Evolutionary conservation across 176 grass and related monocot species (phyloP).

Genomic region (Musa troglodytarum): DNA sequence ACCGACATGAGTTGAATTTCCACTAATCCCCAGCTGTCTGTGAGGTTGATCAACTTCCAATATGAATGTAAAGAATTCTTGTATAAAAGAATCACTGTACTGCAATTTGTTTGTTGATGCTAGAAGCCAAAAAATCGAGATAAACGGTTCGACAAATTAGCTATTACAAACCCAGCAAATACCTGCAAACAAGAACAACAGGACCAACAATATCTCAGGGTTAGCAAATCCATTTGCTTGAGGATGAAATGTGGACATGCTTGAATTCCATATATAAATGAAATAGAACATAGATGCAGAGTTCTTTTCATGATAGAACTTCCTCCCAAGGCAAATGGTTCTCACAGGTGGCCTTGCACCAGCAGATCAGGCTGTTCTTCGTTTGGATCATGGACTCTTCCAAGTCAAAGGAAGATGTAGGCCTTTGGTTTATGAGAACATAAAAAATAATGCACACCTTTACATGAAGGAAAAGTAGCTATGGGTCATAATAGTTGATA

Average conservation of each 20-base stretch:
- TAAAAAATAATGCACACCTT: no score
- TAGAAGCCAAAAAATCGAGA: constrained; percentile 62
- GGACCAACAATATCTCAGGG: constrained; percentile 12
- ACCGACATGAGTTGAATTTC: no score
- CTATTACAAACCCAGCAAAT: constrained; percentile 91
- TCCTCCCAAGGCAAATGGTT: no score
- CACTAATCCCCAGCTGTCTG: no score
- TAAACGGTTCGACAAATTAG: constrained; percentile 63
- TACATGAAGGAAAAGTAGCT: no score
- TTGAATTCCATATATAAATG: not conserved
- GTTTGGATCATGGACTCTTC: not conserved
- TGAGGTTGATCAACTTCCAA: not conserved
- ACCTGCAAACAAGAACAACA: constrained; percentile 45
- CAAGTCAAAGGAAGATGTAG: not conserved
- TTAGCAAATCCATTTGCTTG: constrained; percentile 1
- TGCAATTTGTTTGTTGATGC: not conserved
- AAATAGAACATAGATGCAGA: not conserved
- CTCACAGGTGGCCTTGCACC: no score
- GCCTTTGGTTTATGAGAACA: no score
- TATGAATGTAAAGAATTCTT: not conserved
- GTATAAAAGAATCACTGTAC: not conserved
- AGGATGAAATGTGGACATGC: not conserved
- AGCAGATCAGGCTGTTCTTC: no score
- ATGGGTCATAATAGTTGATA: no score
- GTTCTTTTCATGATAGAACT: not conserved